Base-by-base conservation (phyloP, 164 flowering plant species). In the Hamamelis virginiana region DNA sequence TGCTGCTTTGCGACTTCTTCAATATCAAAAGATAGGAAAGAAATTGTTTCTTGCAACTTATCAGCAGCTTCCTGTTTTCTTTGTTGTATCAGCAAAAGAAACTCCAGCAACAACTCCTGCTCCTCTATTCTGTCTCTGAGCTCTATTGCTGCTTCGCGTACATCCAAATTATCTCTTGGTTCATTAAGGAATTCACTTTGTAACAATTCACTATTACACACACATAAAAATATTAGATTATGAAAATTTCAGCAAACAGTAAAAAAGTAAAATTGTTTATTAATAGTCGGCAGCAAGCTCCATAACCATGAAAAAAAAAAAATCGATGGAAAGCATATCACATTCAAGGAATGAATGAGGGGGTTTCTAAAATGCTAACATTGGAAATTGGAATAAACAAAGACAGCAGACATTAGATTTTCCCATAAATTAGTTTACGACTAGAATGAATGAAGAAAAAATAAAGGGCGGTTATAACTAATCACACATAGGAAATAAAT, bases 101-200 rank as follows among this genome's bases (percentile, higher is more conserved):
- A 91, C 57, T 96, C 98, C 15, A 89, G 84, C 72, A 93, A 75
- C 70, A 93, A 70, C 69, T 96, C 97, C 59, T 90, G 89, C 79
- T 96, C 97, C 71, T 89, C 98, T 76, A 86, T 86, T 77, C 70
- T 84, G 71, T 93, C 92, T 69, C 80, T 80, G 43, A 93, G 83
- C 72, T 89, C 87, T 76, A 88, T 82, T 38, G 89, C 94, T 38
- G 89, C 89, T 86, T 91, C 88, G 43, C 91, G 93, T 70, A 87
- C 95, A 78, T 86, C 90, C 67, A 89, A 46, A 69, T 79, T 72
- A 48, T 82, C 86, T 76, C 84, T 93, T 44, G 87, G 92, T 70
- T 85, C 95, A 73, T 80, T 84, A 38, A 96, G 86, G 76, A 96
- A 93, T 64, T 91, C 95, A 77, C 98, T 96, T 71, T 86, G 81